phyloP scores from a whole-genome alignment of 257 asterid genomes.

The Solanum rostratum region DNA sequence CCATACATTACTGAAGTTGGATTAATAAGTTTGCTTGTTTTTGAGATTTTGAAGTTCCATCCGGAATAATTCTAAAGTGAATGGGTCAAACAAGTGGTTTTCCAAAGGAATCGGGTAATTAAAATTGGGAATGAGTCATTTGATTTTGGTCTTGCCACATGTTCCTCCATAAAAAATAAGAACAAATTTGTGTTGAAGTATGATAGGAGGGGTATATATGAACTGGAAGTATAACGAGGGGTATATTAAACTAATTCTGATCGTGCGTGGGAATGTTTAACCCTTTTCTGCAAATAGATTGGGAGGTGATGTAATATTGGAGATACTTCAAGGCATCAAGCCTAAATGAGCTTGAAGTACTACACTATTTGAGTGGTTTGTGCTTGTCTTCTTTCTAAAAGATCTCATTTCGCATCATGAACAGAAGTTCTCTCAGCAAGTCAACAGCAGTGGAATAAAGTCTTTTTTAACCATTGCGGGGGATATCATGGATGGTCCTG shows the following conservation, averaged over 20 bases:
- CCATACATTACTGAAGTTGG: neutral
- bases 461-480: slow-evolving; percentile 25
- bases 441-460: slow-evolving; percentile 24
- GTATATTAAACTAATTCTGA: too few relatives aligned
- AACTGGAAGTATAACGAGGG: too few relatives aligned
- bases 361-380: neutral
- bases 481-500: slow-evolving; percentile 38
- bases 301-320: neutral
- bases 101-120: too few relatives aligned
- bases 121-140: too few relatives aligned
- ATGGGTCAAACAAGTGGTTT: too few relatives aligned
- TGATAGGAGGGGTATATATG: too few relatives aligned
- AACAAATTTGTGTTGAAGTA: too few relatives aligned
- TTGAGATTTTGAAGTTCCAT: neutral
- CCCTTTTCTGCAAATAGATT: neutral
- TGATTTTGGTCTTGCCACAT: too few relatives aligned
- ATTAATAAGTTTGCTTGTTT: neutral
- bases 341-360: neutral
- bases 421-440: slow-evolving; percentile 41
- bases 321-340: neutral
- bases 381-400: neutral
- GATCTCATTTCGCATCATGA: neutral
- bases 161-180: too few relatives aligned
- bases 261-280: too few relatives aligned
- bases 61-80: neutral